Base-by-base conservation (phyloP, 1,284 basidiomycete species). In the Sporisorium scitamineum region DNA sequence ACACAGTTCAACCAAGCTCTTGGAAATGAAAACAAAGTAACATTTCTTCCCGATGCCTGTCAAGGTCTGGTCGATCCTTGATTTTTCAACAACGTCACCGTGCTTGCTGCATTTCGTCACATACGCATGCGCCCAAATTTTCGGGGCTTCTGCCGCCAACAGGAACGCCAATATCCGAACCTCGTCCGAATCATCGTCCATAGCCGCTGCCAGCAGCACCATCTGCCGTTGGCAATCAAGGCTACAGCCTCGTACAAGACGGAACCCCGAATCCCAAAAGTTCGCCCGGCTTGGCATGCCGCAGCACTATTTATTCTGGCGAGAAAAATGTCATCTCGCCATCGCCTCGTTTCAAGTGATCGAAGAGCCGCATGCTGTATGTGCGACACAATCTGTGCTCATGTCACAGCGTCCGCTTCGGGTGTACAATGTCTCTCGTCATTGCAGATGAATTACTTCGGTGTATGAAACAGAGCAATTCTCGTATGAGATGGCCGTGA, bases 41-140 rank as follows among this genome's bases (percentile, higher is more conserved):
- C 5, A 39, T n/a, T 39, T 39, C 42, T 31, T 44, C 20, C 54
- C 60, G 60, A 62, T 24, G 39, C 52, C 13, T 18, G 58, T 24
- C 42, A 42, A 53, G 39, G 39, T 57, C 54, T 48, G 24, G 14
- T 47, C 27, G 22, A 42, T 52, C 20, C 34, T 55, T 34, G 45
- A 6, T 42, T 41, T 24, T 31, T 52, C 29, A 22, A 26, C 57
- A 63, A 70, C 62, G 69, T 70, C 69, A 70, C 69, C 62, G 62
- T 65, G 68, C 68, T 61, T 70, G 4, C 20, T 3, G 24, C n/a
- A 62, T 70, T 47, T 60, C 67, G 61, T 70, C 68, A 69, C n/a
- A n/a, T n/a, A n/a, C n/a, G 60, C 41, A 45, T 58, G 66, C 60
- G 55, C 45, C 24, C 47, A 31, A 55, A 42, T 55, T 62, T 59